These are phyloP conservation scores for Cyberlindnera americana DNA, from an alignment of 805 yeast genomes.

Conservation along the genomic window DNA sequence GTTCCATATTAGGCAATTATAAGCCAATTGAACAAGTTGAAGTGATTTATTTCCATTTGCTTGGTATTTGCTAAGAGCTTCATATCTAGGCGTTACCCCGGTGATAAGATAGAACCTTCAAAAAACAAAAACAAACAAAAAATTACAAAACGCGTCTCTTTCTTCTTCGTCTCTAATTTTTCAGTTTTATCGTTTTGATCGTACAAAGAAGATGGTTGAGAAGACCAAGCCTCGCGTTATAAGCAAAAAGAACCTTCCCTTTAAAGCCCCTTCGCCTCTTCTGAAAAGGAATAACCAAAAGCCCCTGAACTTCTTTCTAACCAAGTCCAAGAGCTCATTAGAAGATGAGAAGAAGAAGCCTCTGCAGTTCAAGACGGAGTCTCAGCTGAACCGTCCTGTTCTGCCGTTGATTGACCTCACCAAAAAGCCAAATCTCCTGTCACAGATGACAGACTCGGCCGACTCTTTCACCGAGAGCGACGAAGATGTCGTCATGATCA, in stretches of 20 bases:
- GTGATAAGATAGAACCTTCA: too few species aligned
- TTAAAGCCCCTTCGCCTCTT: constrained; percentile 22
- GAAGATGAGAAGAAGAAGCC: constrained; percentile 14
- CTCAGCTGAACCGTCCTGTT: constrained; percentile 5
- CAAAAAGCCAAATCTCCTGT: constrained; percentile 4
- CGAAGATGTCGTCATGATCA: too few species aligned
- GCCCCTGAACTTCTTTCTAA: constrained; percentile 10
- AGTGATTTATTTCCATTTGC: too few species aligned
- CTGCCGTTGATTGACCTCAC: constrained; percentile 2
- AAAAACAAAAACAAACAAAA: too few species aligned
- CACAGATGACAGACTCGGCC: constrained; percentile 5
- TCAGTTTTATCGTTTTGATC: too few species aligned
- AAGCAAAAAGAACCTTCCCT: constrained; percentile 14
- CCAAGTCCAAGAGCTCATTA: constrained; percentile 8
- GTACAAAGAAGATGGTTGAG: not conserved
- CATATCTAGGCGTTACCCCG: too few species aligned
- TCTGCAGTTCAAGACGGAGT: constrained; percentile 5
- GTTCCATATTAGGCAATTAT: too few species aligned
- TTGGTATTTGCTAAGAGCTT: too few species aligned
- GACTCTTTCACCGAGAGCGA: constrained; percentile 2
- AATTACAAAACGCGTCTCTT: too few species aligned
- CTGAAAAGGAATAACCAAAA: constrained; percentile 15
- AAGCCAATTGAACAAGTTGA: too few species aligned
- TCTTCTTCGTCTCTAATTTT: too few species aligned
- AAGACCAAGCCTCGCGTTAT: constrained; percentile 3